Evolutionary conservation across 179 eudicot genomes (phyloP), one percentile per base, ranked within the genome.

Genomic region (Corrigiola litoralis): DNA sequence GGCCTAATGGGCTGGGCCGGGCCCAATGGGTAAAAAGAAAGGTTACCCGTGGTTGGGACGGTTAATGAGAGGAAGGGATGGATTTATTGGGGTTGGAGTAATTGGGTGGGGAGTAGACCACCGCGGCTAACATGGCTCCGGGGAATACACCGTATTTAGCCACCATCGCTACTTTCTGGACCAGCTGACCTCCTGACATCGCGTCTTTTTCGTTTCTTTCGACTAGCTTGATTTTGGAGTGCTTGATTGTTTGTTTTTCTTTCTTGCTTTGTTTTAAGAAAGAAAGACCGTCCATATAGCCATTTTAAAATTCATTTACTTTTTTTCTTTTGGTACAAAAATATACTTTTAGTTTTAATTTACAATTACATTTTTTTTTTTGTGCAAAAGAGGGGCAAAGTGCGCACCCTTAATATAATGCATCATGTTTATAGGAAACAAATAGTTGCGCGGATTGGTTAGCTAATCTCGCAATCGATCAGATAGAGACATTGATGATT

Each of bases 91-190:
- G 66, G 37, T 61, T 61, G 53, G 23, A 27, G 53, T 45, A 61
- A 61, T 45, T 53, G 8, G 66, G 66, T 1, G 40, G 66, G 10
- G 66, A 61, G 66, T 61, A 61, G 5, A 28, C 10, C 8, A 61
- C 41, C 2, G 84, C 68, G 25, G 75, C 77, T 33, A 59, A 52
- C 85, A 81, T 81, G 54, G 80, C 73, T 2, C 54, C 76, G 2
- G 85, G 85, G 44, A 81, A 67, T 2, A 81, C 82, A 0, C 54
- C 76, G 71, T 61, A 81, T 63, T 71, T 78, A 14, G 85, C 72
- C 27, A 72, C 17, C 58, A 51, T 68, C 2, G 82, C 85, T 45
- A 78, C 49, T 58, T 81, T 81, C 41, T 76, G 69, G 65, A 81
- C 76, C 68, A 81, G 40, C 4, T 82, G 80, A 61, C 77, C 73